These are phyloP conservation scores for Nyctanthes arbortristis DNA, from an alignment of 257 asterid genomes.

Conservation along the genomic window DNA sequence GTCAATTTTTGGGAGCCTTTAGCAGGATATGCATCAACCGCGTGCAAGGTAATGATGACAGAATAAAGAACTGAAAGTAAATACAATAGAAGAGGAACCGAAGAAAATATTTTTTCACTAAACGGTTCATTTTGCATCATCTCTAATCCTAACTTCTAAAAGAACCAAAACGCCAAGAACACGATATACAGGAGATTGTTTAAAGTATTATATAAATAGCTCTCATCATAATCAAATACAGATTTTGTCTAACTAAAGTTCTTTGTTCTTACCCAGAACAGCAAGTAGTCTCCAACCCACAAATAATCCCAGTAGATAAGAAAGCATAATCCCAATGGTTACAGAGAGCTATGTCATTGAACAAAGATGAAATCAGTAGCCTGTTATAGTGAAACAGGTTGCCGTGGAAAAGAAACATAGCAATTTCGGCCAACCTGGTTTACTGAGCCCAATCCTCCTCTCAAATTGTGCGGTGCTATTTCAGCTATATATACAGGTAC, in stretches of 20 bases:
- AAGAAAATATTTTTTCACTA: background rate
- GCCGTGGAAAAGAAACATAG: slow-evolving; percentile 13
- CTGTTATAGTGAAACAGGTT: slow-evolving; percentile 13
- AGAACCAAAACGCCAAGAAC: background rate
- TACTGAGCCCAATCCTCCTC: slow-evolving; percentile 68
- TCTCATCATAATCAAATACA: slow-evolving; percentile 8
- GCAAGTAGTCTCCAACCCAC: slow-evolving; percentile 87
- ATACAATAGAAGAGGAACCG: background rate
- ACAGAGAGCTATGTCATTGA: slow-evolving; percentile 69
- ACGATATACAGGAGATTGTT: background rate
- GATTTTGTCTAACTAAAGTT: slow-evolving; percentile 4
- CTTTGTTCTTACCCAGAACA: slow-evolving; percentile 63
- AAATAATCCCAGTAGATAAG: slow-evolving; percentile 81
- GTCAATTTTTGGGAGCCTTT: slow-evolving; percentile 4
- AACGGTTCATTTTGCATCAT: background rate
- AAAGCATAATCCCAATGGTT: slow-evolving; percentile 83
- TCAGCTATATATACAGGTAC: slow-evolving; percentile 81
- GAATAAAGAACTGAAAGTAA: background rate
- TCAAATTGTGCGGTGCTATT: slow-evolving; percentile 70
- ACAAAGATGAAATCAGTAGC: slow-evolving; percentile 15
- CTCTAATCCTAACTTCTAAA: slow-evolving; percentile 7
- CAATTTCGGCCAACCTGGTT: slow-evolving; percentile 59
- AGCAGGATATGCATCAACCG: slow-evolving; percentile 1
- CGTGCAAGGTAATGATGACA: background rate
- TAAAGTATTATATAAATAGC: background rate